Evolutionary conservation across 1,139 yeast genomes (phyloP), one percentile per base, ranked within the genome.

Genomic region (Saccharomyces hybrid): DNA sequence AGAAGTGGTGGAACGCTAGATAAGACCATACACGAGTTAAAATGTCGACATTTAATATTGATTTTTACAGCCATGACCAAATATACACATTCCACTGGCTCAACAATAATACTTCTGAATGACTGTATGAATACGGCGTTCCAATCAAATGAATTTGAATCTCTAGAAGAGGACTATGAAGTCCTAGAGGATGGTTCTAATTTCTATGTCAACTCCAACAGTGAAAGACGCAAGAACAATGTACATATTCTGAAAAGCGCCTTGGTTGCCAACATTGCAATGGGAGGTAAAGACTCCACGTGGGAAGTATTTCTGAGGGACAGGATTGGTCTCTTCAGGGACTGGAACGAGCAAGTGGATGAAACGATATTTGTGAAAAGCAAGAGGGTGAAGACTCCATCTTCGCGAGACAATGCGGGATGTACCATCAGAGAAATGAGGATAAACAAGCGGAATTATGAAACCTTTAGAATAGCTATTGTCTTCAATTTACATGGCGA

Each of bases 61-160:
- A 42, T 69, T 20, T 56, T 69, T 32, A 63, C 66, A 9, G 49
- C 57, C n/a, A 60, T 69, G 55, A 66, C 71, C 14, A 65, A 63
- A 52, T 65, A 62, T 53, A 60, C 65, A 4, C 63, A 63, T 52
- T 47, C 56, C 3, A 56, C 61, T 42, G 60, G 60, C 34, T 50
- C 64, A 6, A 59, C 62, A 2, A 52, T 67, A 13, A 46, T 68
- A 23, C 51, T 69, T 30, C 55, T 69, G 46, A 56, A 67, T 50
- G 66, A 68, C 49, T 62, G 67, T 42, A 68, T 68, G 70, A 68
- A 68, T 54, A 67, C 70, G 2, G 56, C 70, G 6, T 66, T 57
- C 54, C 64, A 59, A 49, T 52, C 59, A 31, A 54, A 56, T 42
- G 58, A 59, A 25, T 47, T 57, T 28, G 54, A 52, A 20, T 31